These are phyloP conservation scores for Neurospora sp. DNA, from an alignment of 495 filamentous ascomycete species.

Conservation along the genomic window DNA sequence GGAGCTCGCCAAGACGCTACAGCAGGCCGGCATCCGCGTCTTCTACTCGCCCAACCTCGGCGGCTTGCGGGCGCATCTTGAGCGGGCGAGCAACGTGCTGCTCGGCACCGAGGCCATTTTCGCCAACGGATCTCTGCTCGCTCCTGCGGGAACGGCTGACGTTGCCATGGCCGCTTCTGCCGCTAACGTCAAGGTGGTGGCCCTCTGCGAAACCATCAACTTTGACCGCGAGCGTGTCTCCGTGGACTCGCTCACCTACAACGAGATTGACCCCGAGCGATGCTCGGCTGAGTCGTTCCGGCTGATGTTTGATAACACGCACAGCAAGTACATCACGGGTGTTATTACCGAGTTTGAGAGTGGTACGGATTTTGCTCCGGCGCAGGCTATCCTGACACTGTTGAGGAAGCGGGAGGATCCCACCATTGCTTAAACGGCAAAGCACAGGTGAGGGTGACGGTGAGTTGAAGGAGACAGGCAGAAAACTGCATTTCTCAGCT, in stretches of 20 bases:
- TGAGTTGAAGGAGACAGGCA: not conserved
- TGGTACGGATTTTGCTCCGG: conserved; percentile 60
- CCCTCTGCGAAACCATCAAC: conserved; percentile 91
- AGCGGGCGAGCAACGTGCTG: conserved; percentile 68
- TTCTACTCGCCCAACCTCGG: conserved; percentile 69
- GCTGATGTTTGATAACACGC: conserved; percentile 88
- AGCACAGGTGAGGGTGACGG: not conserved
- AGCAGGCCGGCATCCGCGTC: conserved; percentile 58
- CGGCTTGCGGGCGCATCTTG: conserved; percentile 60
- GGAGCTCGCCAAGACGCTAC: conserved; percentile 58
- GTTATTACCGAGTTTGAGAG: conserved; percentile 74
- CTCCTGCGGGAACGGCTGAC: conserved; percentile 75
- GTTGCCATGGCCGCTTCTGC: conserved; percentile 81
- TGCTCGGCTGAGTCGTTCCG: conserved; percentile 56
- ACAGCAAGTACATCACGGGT: conserved; percentile 77
- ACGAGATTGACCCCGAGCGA: conserved; percentile 67
- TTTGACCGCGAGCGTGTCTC: conserved; percentile 78
- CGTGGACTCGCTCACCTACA: conserved; percentile 82
- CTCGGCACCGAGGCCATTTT: conserved; percentile 87
- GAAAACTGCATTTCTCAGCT: not conserved
- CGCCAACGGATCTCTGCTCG: conserved; percentile 80
- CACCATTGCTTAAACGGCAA: conserved; percentile 21
- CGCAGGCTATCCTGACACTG: conserved; percentile 62
- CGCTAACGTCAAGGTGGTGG: conserved; percentile 67
- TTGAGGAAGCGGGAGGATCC: conserved; percentile 41